Base-by-base conservation (phyloP, 495 filamentous ascomycete species). In the Neurospora sp. region DNA sequence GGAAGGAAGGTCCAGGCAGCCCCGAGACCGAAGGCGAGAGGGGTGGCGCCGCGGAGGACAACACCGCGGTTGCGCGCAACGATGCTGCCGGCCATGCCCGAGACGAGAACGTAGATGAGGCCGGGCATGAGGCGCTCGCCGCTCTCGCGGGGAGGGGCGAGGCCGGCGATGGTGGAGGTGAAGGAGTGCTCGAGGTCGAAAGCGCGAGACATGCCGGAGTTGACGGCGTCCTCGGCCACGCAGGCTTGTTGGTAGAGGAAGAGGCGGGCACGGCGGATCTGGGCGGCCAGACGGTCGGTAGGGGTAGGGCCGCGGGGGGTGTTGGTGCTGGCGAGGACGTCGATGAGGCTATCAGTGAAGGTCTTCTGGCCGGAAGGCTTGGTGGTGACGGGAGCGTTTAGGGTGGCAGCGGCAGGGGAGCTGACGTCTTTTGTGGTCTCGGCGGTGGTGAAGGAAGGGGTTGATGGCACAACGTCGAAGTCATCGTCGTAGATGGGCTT, bases 401-500 rank as follows among this genome's bases (percentile, higher is more conserved):
- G 73, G 40, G 74, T 71, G 74, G 69, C 76, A 61, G 81, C 70
- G 71, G 71, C 71, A 27, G 79, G 53, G 1, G 53, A 65, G 53
- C 27, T 61, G 70, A 80, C 48, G 73, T 82, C 74, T 78, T 83
- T 78, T 74, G 81, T 76, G 72, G 80, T 71, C 53, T 70, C 74
- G 45, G 73, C 71, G 69, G 71, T 20, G 48, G 76, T 45, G 59
- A 69, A 45, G 65, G 77, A 31, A 1, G 81, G 48, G 74, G 75
- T 44, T 74, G 72, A 81, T 72, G 76, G 84, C 79, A 75, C 82
- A 82, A 73, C 77, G 76, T 85, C 79, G 80, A 87, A 85, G 82
- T 93, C 88, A 81, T 94, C 89, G 79, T 95, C 92, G 86, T 97
- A 97, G 84, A 97, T 96, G 69, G 94, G 89, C 85, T 96, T 97